Percentiles rank a stretch among this genome's conserved stretches.
Evolutionary conservation across 495 filamentous ascomycete species (phyloP).

Genomic region (Alectoria sarmentosa): DNA sequence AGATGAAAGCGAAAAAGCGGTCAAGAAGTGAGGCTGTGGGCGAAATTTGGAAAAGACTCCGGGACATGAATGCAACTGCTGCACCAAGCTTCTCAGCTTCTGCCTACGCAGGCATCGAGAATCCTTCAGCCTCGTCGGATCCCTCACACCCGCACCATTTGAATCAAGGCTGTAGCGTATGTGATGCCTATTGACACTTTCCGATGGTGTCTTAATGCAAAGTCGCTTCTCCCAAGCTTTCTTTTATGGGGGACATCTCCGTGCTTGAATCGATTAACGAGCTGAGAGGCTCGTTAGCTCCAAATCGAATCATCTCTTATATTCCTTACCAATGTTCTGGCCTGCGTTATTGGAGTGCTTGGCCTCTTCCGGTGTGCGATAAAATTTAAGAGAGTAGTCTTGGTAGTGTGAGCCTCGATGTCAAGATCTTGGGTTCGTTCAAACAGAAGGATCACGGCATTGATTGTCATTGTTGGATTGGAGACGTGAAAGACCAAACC

Average conservation of each 20-base stretch:
- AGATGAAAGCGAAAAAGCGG: not conserved
- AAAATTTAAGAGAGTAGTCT: not conserved
- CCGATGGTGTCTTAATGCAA: not conserved
- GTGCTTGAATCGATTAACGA: not conserved
- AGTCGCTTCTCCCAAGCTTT: too few species aligned
- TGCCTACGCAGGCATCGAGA: not conserved
- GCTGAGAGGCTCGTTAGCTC: not conserved
- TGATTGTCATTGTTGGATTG: not conserved
- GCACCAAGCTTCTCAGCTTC: not conserved
- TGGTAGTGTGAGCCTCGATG: not conserved
- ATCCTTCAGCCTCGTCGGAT: slow-evolving; percentile 4
- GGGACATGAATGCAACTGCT: not conserved
- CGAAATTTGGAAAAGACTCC: not conserved
- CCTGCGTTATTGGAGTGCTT: not conserved
- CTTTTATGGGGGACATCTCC: not conserved
- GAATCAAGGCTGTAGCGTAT: not conserved
- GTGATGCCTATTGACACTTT: not conserved
- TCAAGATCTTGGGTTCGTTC: not conserved
- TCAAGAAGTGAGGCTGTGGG: not conserved
- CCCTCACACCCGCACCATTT: not conserved
- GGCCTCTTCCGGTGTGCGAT: too few species aligned
- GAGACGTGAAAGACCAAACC: not conserved
- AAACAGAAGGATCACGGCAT: not conserved
- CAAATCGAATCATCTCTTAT: not conserved
- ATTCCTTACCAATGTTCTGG: not conserved